Evolutionary conservation across 257 asterid genomes (phyloP).

Genomic region (Solanum chiquidenum): DNA sequence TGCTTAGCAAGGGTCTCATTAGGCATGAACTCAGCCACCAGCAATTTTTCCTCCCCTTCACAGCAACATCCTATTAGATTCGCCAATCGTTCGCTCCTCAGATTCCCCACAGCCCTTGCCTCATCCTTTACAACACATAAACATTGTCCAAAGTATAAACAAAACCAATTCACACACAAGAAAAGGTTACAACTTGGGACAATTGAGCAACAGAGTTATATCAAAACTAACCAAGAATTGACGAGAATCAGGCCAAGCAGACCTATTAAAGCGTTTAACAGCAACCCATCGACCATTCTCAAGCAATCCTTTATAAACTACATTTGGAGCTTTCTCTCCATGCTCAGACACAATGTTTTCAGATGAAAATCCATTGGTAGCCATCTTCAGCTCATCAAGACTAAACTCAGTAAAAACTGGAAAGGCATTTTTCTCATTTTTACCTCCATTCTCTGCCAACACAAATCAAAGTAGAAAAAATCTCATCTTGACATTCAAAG

Average conservation of each 20-base stretch:
- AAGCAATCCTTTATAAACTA: constrained; percentile 33
- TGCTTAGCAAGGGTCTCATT: constrained; percentile 44
- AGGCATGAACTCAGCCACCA: constrained; percentile 47
- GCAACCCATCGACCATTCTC: constrained; percentile 25
- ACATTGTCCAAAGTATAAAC: neutral
- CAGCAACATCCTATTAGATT: constrained; percentile 39
- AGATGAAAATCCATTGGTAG: constrained; percentile 28
- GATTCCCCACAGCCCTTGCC: constrained; percentile 31
- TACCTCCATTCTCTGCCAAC: constrained; percentile 27
- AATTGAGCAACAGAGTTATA: neutral
- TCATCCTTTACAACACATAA: constrained; percentile 21
- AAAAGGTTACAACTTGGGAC: neutral
- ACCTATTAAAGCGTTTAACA: constrained; percentile 31
- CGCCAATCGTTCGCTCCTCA: constrained; percentile 32
- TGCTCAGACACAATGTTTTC: constrained; percentile 44
- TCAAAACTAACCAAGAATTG: constrained; percentile 24
- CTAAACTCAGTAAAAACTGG: constrained; percentile 27
- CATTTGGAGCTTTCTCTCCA: constrained; percentile 50
- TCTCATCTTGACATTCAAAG: neutral
- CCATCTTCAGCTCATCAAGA: constrained; percentile 24
- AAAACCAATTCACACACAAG: neutral
- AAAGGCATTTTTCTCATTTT: constrained; percentile 22
- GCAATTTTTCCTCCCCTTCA: constrained; percentile 33
- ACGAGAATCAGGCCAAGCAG: constrained; percentile 47
- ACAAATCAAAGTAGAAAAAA: neutral